Conservation (phyloP, 345 rosid genomes). For the Eucalyptus camaldulensis region DNA sequence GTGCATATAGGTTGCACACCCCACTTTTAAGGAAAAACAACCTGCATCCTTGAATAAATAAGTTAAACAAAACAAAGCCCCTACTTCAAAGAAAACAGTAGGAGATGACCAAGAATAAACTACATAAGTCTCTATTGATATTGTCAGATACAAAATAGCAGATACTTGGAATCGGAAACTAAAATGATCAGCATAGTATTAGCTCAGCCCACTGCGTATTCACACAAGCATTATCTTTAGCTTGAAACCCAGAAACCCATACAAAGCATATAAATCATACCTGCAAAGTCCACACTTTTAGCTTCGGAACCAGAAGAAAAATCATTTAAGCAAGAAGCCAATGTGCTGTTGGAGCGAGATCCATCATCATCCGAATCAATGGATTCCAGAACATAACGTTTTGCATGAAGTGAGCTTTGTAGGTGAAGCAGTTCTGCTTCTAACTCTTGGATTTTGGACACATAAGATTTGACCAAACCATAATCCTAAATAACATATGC, state of each 20-base stretch:
- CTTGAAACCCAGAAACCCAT: neutral
- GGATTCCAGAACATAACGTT: slow-evolving; percentile 23
- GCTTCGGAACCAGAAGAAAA: slow-evolving; percentile 39
- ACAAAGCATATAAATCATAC: slow-evolving; percentile 7
- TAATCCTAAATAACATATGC: slow-evolving; percentile 33
- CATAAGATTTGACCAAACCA: slow-evolving; percentile 58
- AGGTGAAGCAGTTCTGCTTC: slow-evolving; percentile 69
- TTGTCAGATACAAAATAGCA: neutral
- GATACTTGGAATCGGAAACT: neutral
- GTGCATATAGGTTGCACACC: neutral
- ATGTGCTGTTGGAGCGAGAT: slow-evolving; percentile 27
- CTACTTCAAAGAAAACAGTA: neutral
- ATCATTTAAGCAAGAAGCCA: slow-evolving; percentile 45
- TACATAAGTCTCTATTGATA: neutral
- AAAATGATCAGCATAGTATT: neutral
- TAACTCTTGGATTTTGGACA: slow-evolving; percentile 80
- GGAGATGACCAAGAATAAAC: neutral
- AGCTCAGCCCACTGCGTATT: neutral
- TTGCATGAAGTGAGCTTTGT: slow-evolving; percentile 33
- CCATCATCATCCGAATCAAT: slow-evolving; percentile 55
- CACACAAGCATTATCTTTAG: neutral
- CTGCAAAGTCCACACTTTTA: slow-evolving; percentile 35
- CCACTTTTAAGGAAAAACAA: neutral
- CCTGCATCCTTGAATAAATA: neutral
- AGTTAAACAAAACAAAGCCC: neutral